Evolutionary conservation across 345 rosid genomes (phyloP).

Genomic region (Moricandia arvensis): DNA sequence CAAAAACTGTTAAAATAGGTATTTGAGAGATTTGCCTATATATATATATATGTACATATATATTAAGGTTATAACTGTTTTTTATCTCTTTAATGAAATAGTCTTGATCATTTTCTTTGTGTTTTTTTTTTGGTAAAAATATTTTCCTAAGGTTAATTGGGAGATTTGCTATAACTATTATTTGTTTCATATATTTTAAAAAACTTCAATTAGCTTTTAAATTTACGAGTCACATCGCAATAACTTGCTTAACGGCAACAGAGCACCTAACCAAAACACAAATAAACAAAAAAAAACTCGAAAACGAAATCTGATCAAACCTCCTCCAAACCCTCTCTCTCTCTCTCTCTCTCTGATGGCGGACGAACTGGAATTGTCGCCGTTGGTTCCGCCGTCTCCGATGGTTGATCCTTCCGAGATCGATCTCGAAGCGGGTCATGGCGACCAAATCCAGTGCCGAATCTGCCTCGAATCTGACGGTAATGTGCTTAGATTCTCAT

Average conservation of each 20-base stretch:
- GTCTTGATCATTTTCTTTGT: no score
- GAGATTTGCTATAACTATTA: no score
- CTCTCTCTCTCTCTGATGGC: slow-evolving; percentile 42
- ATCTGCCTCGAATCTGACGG: slow-evolving; percentile 99
- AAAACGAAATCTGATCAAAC: slow-evolving; percentile 27
- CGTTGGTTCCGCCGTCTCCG: slow-evolving; percentile 75
- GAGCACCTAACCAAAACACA: not conserved
- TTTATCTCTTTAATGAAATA: no score
- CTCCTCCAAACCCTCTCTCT: not conserved
- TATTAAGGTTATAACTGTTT: no score
- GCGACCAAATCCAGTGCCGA: slow-evolving; percentile 96
- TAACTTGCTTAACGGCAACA: slow-evolving; percentile 29
- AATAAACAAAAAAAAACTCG: not conserved
- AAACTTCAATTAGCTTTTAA: no score
- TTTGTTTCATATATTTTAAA: no score
- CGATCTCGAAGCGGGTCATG: slow-evolving; percentile 98
- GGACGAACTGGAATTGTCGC: slow-evolving; percentile 61
- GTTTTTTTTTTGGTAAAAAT: no score
- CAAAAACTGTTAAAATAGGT: no score
- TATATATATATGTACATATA: no score
- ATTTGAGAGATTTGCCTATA: no score
- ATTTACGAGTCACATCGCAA: slow-evolving; percentile 11
- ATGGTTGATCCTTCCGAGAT: slow-evolving; percentile 74
- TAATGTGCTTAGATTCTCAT: slow-evolving; percentile 30
- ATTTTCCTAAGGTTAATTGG: no score